Base-by-base conservation (phyloP, 768 basidiomycete species). In the Suillus paluster region DNA sequence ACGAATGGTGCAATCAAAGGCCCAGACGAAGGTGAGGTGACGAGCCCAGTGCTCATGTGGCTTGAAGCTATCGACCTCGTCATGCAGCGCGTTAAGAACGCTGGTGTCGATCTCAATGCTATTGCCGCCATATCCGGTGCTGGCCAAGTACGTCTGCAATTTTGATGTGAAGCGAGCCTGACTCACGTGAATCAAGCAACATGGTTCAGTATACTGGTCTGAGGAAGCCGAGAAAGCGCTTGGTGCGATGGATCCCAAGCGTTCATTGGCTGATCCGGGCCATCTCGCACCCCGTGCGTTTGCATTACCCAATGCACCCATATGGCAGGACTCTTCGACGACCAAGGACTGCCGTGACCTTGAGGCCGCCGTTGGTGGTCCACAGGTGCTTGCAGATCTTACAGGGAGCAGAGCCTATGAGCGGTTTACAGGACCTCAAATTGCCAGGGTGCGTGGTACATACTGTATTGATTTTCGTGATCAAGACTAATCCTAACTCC, bases 241-340 rank as follows among this genome's bases (percentile, higher is more conserved):
- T 8, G 76, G 83, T 3, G 76, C 75, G 2, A 80, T 94, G 59
- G 81, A 88, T 70, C 66, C 86, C 1, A 63, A 71, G 10, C 75
- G 81, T 57, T 71, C 83, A 1, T 77, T 94, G 10, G 77, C 78
- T 11, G 80, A 83, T 3, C 57, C 34, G 6, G 64, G 64, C 6
- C 91, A 94, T 66, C 77, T 95, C 41, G 75, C 78, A 21, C 85
- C 83, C 0, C 71, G 69, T 9, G 92, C 92, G 3, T 94, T 95
- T 73, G 86, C 91, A 7, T 75, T 86, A 14, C 79, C 79, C 2
- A 81, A 81, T 64, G 84, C 89, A 4, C 92, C 93, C 11, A 95
- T 95, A 69, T 96, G 94, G 94, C 93, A 95, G 72, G 94, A 95
- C 74, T 92, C 92, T 1, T 94, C 92, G 0, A 95, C 93, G 0